phyloP scores from a whole-genome alignment of 305 asterid species.

The Fraxinus sp. region DNA sequence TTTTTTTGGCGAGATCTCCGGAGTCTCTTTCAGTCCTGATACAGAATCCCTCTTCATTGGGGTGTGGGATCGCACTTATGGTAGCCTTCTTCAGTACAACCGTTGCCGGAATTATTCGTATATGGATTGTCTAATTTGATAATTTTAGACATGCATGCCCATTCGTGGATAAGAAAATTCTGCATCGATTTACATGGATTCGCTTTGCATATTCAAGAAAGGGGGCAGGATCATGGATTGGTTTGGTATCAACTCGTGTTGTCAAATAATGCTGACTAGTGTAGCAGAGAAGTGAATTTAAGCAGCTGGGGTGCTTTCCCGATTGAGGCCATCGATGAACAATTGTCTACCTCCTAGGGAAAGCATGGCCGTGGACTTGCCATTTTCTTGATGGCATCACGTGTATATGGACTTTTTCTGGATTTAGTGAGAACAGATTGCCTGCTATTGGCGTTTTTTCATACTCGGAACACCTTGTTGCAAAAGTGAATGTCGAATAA shows the following conservation, averaged over 20 bases:
- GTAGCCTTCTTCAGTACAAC: slow-evolving; percentile 65
- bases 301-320: slow-evolving; percentile 26
- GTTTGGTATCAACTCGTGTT: slow-evolving; percentile 19
- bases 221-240: slow-evolving; percentile 14
- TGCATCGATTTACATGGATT: slow-evolving; percentile 9
- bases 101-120: slow-evolving; percentile 51
- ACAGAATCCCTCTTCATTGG: slow-evolving; percentile 67
- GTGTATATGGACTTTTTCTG: slow-evolving; percentile 28
- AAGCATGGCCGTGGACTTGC: slow-evolving; percentile 16
- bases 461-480: slow-evolving; percentile 13
- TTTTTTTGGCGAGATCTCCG: slow-evolving; percentile 76
- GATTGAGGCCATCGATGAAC: slow-evolving; percentile 11
- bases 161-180: slow-evolving; percentile 13
- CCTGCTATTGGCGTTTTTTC: slow-evolving; percentile 16
- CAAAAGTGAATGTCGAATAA: slow-evolving; percentile 16
- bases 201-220: slow-evolving; percentile 1
- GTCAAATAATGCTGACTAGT: slow-evolving; percentile 27
- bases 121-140: slow-evolving; percentile 39
- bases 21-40: slow-evolving; percentile 71
- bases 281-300: slow-evolving; percentile 24
- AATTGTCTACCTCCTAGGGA: slow-evolving; percentile 19
- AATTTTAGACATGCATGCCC: slow-evolving; percentile 16
- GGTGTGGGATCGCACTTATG: slow-evolving; percentile 71
- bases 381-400: slow-evolving; percentile 17
- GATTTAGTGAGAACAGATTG: slow-evolving; percentile 28